These are phyloP conservation scores for Plantago coronopus DNA, from an alignment of 305 asterid species.

Conservation along the genomic window DNA sequence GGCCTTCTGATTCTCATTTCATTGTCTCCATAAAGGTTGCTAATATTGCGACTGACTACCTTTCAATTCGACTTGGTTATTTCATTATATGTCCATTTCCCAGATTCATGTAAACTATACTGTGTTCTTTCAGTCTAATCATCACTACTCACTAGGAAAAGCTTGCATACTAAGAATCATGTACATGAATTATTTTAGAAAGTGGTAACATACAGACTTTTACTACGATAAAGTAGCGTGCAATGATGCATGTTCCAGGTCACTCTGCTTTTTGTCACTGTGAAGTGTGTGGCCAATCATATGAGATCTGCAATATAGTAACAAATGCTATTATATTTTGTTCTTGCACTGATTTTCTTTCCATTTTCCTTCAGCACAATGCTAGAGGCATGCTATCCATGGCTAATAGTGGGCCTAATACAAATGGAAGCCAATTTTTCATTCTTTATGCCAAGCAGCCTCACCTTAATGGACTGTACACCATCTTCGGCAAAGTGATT, in stretches of 20 bases:
- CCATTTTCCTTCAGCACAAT: slow-evolving; percentile 62
- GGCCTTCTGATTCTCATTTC: neutral
- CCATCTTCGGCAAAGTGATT: slow-evolving; percentile 92
- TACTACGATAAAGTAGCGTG: too few relatives aligned
- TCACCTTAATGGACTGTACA: slow-evolving; percentile 86
- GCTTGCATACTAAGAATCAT: too few relatives aligned
- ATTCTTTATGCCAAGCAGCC: slow-evolving; percentile 76
- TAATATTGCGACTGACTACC: neutral
- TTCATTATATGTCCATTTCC: too few relatives aligned
- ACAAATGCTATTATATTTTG: neutral
- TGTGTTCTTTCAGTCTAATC: too few relatives aligned
- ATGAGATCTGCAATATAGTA: slow-evolving; percentile 3
- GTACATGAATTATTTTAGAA: too few relatives aligned
- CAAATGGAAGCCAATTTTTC: slow-evolving; percentile 97
- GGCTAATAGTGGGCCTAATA: slow-evolving; percentile 94
- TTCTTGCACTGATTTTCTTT: slow-evolving; percentile 9
- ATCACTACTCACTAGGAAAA: too few relatives aligned
- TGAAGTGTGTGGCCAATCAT: slow-evolving; percentile 10
- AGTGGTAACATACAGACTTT: too few relatives aligned
- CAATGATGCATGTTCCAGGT: too few relatives aligned
- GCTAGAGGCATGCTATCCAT: slow-evolving; percentile 88
- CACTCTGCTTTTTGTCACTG: neutral
- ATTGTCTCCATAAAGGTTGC: neutral
- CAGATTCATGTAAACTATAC: too few relatives aligned
- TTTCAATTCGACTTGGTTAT: neutral